Evolutionary conservation across 345 rosid species (phyloP).

Genomic region (Populus nigra): DNA sequence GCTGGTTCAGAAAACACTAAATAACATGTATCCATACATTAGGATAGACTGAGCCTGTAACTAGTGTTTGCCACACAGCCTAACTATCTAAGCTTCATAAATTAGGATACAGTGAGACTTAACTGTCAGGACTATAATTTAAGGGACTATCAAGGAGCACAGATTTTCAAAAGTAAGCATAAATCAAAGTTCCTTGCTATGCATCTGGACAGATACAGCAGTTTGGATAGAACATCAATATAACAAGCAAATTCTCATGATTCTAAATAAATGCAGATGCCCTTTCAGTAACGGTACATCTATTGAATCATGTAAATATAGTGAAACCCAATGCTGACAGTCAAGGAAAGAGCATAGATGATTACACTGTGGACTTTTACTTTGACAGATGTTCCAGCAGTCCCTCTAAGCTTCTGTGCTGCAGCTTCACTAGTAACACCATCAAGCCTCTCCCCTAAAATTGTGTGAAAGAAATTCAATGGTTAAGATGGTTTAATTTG

Average conservation of each 20-base stretch:
- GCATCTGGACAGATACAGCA: neutral
- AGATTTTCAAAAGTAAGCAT: neutral
- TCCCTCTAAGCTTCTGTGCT: slow-evolving; percentile 84
- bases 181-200: neutral
- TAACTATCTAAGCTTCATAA: neutral
- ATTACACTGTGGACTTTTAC: slow-evolving; percentile 68
- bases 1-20: neutral
- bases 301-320: no score
- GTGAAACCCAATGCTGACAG: no score
- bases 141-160: no score
- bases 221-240: no score
- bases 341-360: slow-evolving; percentile 1
- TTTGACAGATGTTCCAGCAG: slow-evolving; percentile 71
- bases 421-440: slow-evolving; percentile 76
- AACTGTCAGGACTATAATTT: neutral
- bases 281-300: no score
- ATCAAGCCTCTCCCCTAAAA: slow-evolving; percentile 66
- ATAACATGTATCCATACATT: no score
- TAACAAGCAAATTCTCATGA: no score
- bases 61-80: no score
- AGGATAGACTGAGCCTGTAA: no score
- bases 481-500: neutral
- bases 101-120: neutral
- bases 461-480: slow-evolving; percentile 9
- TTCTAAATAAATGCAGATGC: no score